Evolutionary conservation across 1,284 basidiomycete species (phyloP).

Genomic region (Golubevia sp.): DNA sequence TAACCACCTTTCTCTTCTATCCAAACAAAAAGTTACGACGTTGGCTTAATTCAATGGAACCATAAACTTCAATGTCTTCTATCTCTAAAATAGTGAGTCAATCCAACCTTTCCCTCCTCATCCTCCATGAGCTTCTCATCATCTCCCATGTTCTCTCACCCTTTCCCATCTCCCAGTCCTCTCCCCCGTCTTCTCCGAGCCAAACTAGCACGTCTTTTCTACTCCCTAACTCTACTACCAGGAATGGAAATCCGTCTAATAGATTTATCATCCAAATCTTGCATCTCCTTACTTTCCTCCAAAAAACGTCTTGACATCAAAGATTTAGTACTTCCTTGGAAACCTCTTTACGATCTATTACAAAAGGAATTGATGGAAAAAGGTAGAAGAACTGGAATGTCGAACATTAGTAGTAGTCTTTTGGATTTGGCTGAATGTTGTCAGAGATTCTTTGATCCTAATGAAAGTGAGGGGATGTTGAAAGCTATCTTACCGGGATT

Average conservation of each 20-base stretch:
- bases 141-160: too few species aligned
- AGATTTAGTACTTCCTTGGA: slow-evolving; percentile 86
- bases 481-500: slow-evolving; percentile 74
- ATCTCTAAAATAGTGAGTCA: slow-evolving; percentile 56
- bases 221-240: slow-evolving; percentile 72
- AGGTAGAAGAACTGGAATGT: slow-evolving; percentile 79
- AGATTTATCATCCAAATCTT: slow-evolving; percentile 75
- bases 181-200: slow-evolving; percentile 70
- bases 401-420: slow-evolving; percentile 77
- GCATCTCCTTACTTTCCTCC: slow-evolving; percentile 69
- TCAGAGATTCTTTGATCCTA: slow-evolving; percentile 86
- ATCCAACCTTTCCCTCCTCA: not conserved
- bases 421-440: slow-evolving; percentile 81
- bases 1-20: too few species aligned
- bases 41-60: slow-evolving; percentile 67
- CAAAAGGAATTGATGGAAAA: slow-evolving; percentile 81
- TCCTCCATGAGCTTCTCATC: too few species aligned
- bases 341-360: slow-evolving; percentile 79
- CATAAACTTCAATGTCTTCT: slow-evolving; percentile 53
- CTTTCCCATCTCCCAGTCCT: slow-evolving; percentile 11
- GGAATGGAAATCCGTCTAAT: slow-evolving; percentile 75
- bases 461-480: slow-evolving; percentile 88
- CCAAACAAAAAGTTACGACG: slow-evolving; percentile 23
- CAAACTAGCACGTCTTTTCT: slow-evolving; percentile 79
- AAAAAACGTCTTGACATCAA: slow-evolving; percentile 77